A percentile compares a stretch with the other conserved stretches of the same genome.
Evolutionary conservation across 2,329 filamentous ascomycete species (phyloP).

Genomic region (Hypoxylon sp.): DNA sequence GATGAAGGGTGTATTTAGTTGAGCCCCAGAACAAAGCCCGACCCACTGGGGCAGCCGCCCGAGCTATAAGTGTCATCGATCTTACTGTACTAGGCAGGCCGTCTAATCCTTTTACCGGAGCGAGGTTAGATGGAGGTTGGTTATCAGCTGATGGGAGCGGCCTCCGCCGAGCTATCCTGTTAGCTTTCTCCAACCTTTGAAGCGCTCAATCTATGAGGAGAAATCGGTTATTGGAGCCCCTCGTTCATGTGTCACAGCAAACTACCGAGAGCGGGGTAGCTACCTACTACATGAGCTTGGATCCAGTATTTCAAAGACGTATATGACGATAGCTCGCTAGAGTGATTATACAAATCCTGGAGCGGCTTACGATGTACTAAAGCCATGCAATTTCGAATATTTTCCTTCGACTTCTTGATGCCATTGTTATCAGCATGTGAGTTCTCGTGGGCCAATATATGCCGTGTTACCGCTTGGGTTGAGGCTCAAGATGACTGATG

Average conservation of each 20-base stretch:
- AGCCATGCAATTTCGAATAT: not conserved
- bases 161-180: slow-evolving; percentile 7
- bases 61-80: slow-evolving; percentile 30
- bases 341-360: not conserved
- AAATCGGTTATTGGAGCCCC: slow-evolving; percentile 16
- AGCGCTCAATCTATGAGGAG: slow-evolving; percentile 23
- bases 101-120: not conserved
- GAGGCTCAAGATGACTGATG: slow-evolving; percentile 13
- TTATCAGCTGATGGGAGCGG: slow-evolving; percentile 11
- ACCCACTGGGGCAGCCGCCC: slow-evolving; percentile 16
- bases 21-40: slow-evolving; percentile 21
- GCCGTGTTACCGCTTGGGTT: slow-evolving; percentile 4
- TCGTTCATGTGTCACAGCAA: slow-evolving; percentile 22
- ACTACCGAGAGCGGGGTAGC: slow-evolving; percentile 45
- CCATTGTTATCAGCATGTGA: not conserved
- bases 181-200: slow-evolving; percentile 14
- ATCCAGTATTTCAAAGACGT: slow-evolving; percentile 10
- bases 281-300: not conserved
- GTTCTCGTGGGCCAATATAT: not conserved
- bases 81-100: slow-evolving; percentile 1
- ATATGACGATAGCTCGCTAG: slow-evolving; percentile 6
- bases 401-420: not conserved
- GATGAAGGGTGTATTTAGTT: slow-evolving; percentile 3
- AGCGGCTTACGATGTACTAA: not conserved
- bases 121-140: slow-evolving; percentile 12